phyloP scores from a whole-genome alignment of 2,329 filamentous ascomycete genomes.

The Diaporthe sp. region DNA sequence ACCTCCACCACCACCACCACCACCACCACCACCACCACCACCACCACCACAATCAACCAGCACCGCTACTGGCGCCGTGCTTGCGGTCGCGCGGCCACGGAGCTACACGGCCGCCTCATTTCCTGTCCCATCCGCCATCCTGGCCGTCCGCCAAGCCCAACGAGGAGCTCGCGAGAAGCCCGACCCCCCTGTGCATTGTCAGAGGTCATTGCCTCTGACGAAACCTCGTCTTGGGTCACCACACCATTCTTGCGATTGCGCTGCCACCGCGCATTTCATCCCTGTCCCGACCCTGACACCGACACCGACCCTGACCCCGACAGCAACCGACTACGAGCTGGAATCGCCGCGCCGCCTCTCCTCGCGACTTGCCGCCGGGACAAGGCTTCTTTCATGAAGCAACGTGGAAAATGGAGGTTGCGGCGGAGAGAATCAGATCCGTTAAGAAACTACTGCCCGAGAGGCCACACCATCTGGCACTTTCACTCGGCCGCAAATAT shows the following conservation, averaged over 20 bases:
- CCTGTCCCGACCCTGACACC: not conserved
- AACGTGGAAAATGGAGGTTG: constrained; percentile 68
- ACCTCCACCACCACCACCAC: not conserved
- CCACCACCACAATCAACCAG: not conserved
- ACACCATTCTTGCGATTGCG: constrained; percentile 32
- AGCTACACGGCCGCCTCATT: constrained; percentile 16
- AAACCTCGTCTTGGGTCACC: constrained; percentile 1
- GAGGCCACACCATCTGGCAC: constrained; percentile 67
- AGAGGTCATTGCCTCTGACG: constrained; percentile 12
- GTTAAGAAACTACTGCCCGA: constrained; percentile 66
- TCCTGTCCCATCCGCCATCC: constrained; percentile 9
- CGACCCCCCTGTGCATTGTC: not conserved
- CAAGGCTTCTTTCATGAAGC: constrained; percentile 42
- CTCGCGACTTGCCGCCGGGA: constrained; percentile 37
- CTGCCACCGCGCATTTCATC: constrained; percentile 28
- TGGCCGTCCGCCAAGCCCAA: not conserved
- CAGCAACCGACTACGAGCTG: not conserved
- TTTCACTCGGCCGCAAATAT: constrained; percentile 63
- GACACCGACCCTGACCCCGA: not conserved
- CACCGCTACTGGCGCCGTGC: not conserved
- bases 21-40: not conserved
- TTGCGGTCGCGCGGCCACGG: constrained; percentile 5
- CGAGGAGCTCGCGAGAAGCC: constrained; percentile 6
- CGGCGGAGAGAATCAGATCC: constrained; percentile 68
- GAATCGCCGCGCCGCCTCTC: not conserved